Percentiles rank a stretch among this genome's conserved stretches.
These are phyloP conservation scores for Coccomyxa subellipsoidea DNA, from an alignment of 163 green algal species.

Conservation along the genomic window DNA sequence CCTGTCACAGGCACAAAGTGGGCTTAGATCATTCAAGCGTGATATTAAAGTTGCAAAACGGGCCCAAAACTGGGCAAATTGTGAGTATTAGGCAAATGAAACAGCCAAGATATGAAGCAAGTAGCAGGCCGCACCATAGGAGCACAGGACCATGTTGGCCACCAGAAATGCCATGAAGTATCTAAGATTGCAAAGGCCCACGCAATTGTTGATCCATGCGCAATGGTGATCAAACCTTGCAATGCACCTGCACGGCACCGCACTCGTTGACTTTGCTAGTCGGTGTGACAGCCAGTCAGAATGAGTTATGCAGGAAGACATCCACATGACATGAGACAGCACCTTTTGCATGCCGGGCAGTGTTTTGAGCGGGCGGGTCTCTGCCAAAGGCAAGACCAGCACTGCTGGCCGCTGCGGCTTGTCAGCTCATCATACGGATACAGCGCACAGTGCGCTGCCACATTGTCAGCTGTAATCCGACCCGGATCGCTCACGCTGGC, in stretches of 20 bases:
- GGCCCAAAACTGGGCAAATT: too few species aligned
- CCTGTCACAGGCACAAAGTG: background rate
- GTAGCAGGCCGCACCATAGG: constrained; percentile 21
- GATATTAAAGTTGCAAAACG: too few species aligned
- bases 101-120: background rate
- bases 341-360: constrained; percentile 35
- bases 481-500: constrained; percentile 59
- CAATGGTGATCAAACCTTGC: constrained; percentile 74
- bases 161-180: constrained; percentile 74
- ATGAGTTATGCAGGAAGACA: too few species aligned
- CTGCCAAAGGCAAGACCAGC: constrained; percentile 55
- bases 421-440: constrained; percentile 37
- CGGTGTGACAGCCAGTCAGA: too few species aligned
- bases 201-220: constrained; percentile 76
- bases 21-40: background rate
- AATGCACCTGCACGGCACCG: constrained; percentile 52
- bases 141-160: constrained; percentile 46
- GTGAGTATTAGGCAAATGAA: background rate
- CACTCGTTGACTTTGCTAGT: background rate
- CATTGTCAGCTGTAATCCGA: constrained; percentile 41
- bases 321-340: too few species aligned
- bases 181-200: constrained; percentile 70
- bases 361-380: constrained; percentile 73
- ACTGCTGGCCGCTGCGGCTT: constrained; percentile 35
- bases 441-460: constrained; percentile 28